These are phyloP conservation scores for Petunia secreta DNA, from an alignment of 257 asterid species.

Conservation along the genomic window DNA sequence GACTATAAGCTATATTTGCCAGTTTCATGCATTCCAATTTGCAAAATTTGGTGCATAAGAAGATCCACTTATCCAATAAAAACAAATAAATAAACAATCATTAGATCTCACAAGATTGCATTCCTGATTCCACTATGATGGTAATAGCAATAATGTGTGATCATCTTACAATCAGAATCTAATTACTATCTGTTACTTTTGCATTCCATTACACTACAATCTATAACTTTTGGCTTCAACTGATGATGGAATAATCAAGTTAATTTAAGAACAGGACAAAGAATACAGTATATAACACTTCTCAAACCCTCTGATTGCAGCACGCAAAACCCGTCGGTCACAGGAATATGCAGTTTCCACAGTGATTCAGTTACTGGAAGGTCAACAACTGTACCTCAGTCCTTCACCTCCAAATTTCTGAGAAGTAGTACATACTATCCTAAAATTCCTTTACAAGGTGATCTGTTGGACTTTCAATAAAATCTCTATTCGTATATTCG, in stretches of 20 bases:
- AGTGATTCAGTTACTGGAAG: not conserved
- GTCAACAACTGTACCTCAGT: not conserved
- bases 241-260: not conserved
- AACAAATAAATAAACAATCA: not conserved
- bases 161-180: not conserved
- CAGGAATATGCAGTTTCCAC: not conserved
- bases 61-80: not conserved
- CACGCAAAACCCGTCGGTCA: not conserved
- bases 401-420: not conserved
- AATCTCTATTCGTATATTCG: slow-evolving; percentile 59
- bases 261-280: not conserved
- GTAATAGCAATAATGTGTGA: not conserved
- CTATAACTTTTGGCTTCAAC: not conserved
- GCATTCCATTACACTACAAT: not conserved
- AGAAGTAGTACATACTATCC: not conserved
- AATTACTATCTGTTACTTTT: not conserved
- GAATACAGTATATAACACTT: not conserved
- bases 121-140: not conserved
- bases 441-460: not conserved
- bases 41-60: not conserved
- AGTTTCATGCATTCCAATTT: not conserved
- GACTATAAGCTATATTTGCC: not conserved
- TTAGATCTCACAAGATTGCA: not conserved
- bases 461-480: not conserved
- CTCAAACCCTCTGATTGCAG: not conserved